Base-by-base conservation (phyloP, 306 rosid species). In the Cucumis melo region DNA sequence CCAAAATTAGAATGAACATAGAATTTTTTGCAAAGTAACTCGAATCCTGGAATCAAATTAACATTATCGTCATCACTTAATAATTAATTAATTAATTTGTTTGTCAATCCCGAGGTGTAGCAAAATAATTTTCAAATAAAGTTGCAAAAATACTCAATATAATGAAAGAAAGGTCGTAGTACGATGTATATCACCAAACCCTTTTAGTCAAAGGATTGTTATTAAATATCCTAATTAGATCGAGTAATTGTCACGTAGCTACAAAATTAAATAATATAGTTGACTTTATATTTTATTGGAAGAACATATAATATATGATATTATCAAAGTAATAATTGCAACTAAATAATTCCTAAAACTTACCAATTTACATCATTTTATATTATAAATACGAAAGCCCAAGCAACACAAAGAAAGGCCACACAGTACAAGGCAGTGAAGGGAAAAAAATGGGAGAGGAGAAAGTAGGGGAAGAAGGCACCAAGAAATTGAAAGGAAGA, bases 401-500 rank as follows among this genome's bases (percentile, higher is more conserved):
- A 36, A 2, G 1, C 36, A 51, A 3, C 53, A 1, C 36, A 51
- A 38, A 1, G 63, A 17, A 77, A 32, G 36, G 24, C 36, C 74
- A 42, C 53, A 12, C 73, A n/a, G n/a, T n/a, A 64, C 23, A 58
- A 60, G 8, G 17, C 29, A 61, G 21, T 61, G 20, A 10, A 65
- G 53, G 20, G 14, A 20, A 3, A 27, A 27, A 27, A 27, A 67
- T 67, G 74, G 55, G n/a, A 12, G 74, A 67, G 2, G 36, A 41
- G n/a, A 67, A 67, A 42, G 19, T 67, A 12, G 55, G 17, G 11
- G 54, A 42, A 17, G 51, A 65, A 27, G 20, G 7, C 53, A 67
- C 11, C 36, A 67, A 42, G 53, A 72, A 58, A 15, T 57, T 83
- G 80, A 77, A 59, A 19, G 85, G 79, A 23, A 58, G 89, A 23